Conservation (phyloP, 1,139 yeast genomes). For the Hyphopichia pseudoburtonii region DNA sequence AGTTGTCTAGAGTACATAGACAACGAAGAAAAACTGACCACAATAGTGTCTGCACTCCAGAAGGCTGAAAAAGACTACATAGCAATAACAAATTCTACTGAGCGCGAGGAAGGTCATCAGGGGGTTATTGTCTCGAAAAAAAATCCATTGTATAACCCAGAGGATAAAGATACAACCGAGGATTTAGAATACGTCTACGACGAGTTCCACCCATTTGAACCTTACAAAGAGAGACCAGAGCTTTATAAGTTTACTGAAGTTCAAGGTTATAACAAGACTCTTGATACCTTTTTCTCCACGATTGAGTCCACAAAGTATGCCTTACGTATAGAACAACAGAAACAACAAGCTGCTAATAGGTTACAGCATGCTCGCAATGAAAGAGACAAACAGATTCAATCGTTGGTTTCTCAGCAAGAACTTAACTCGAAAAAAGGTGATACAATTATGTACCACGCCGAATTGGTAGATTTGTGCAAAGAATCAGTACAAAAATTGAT, state of each 20-base stretch:
- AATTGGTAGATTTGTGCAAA: conserved; percentile 70
- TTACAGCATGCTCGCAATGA: conserved; percentile 74
- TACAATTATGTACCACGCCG: conserved; percentile 68
- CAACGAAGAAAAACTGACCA: conserved; percentile 16
- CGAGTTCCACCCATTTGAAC: conserved; percentile 84
- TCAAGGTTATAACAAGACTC: conserved; percentile 72
- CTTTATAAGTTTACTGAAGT: conserved; percentile 35
- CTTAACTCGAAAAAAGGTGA: conserved; percentile 69
- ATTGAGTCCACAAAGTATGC: conserved; percentile 80
- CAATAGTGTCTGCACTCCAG: conserved; percentile 46
- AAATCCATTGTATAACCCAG: conserved; percentile 48
- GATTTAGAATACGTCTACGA: conserved; percentile 60
- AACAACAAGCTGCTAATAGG: conserved; percentile 70
- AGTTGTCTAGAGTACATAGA: conserved; percentile 38
- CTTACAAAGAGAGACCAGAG: conserved; percentile 42
- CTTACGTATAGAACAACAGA: conserved; percentile 71
- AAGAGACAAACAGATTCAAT: conserved; percentile 68
- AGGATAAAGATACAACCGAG: conserved; percentile 30
- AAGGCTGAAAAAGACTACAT: conserved; percentile 46
- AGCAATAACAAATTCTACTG: conserved; percentile 17
- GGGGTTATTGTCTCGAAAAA: conserved; percentile 71
- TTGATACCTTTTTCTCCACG: conserved; percentile 83
- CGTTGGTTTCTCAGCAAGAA: conserved; percentile 64
- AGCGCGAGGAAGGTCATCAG: conserved; percentile 23
- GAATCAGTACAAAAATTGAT: conserved; percentile 63